Conservation (phyloP, 164 flowering plant genomes). For the Vitis amurensis region DNA sequence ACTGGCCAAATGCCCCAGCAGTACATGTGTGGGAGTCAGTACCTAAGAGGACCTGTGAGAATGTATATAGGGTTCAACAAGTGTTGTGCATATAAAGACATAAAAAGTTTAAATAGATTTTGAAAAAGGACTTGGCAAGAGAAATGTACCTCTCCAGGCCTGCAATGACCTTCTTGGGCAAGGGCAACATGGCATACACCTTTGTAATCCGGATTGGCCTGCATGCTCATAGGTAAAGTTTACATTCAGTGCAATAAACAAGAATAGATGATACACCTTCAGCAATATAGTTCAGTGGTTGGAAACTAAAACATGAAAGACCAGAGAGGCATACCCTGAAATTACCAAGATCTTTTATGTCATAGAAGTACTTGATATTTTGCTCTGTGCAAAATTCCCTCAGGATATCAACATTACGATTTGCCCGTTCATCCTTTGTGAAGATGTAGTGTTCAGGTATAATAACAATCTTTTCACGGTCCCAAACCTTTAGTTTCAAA, state of each 20-base stretch:
- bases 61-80: constrained; percentile 5
- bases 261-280: not conserved
- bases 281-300: not conserved
- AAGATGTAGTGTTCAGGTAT: constrained; percentile 98
- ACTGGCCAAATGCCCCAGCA: constrained; percentile 99
- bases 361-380: constrained; percentile 94
- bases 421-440: constrained; percentile 91
- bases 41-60: constrained; percentile 77
- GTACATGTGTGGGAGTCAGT: constrained; percentile 99
- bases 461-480: constrained; percentile 91
- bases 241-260: not conserved
- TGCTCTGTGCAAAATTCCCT: constrained; percentile 90
- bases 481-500: constrained; percentile 76
- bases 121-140: not conserved
- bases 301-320: constrained; percentile 1
- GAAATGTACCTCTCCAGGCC: constrained; percentile 91
- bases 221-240: constrained; percentile 17
- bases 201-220: constrained; percentile 98
- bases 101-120: not conserved
- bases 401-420: constrained; percentile 94
- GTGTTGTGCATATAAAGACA: not conserved
- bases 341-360: constrained; percentile 83
- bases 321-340: constrained; percentile 57
- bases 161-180: constrained; percentile 99
- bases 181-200: constrained; percentile 99